Percentiles rank a stretch among this genome's conserved stretches.
Evolutionary conservation across 2,329 filamentous ascomycete species (phyloP).

Genomic region (Aureobasidium musti): DNA sequence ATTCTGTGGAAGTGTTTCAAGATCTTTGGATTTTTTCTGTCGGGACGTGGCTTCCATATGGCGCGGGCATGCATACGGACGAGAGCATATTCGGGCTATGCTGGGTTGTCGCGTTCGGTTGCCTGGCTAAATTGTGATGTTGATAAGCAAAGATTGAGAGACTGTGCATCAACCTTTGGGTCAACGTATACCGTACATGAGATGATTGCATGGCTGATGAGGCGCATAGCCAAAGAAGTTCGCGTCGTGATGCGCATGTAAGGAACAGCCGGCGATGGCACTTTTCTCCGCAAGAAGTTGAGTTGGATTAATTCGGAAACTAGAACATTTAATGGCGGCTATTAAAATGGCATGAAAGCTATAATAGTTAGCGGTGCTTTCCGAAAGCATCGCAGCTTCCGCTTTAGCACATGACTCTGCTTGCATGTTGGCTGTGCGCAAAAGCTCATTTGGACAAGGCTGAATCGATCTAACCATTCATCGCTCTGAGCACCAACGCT

Average conservation of each 20-base stretch:
- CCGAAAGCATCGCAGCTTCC: conserved; percentile 8
- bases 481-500: not conserved
- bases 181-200: not conserved
- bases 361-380: not conserved
- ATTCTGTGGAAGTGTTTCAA: conserved; percentile 13
- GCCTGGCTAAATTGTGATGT: not conserved
- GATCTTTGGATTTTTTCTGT: conserved; percentile 3
- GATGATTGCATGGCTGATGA: not conserved
- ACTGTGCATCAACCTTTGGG: not conserved
- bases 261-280: not conserved
- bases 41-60: conserved; percentile 4
- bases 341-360: conserved; percentile 2
- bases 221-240: not conserved
- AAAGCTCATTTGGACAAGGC: conserved; percentile 4
- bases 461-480: not conserved
- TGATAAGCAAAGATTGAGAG: not conserved
- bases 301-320: not conserved
- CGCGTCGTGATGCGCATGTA: not conserved
- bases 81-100: not conserved
- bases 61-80: not conserved
- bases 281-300: not conserved
- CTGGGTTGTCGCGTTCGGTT: not conserved
- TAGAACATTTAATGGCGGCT: conserved; percentile 21
- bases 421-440: conserved; percentile 20
- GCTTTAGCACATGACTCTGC: not conserved